Evolutionary conservation across 306 rosid genomes (phyloP), one percentile per base, ranked within the genome.

Genomic region (Malus sylvestris): DNA sequence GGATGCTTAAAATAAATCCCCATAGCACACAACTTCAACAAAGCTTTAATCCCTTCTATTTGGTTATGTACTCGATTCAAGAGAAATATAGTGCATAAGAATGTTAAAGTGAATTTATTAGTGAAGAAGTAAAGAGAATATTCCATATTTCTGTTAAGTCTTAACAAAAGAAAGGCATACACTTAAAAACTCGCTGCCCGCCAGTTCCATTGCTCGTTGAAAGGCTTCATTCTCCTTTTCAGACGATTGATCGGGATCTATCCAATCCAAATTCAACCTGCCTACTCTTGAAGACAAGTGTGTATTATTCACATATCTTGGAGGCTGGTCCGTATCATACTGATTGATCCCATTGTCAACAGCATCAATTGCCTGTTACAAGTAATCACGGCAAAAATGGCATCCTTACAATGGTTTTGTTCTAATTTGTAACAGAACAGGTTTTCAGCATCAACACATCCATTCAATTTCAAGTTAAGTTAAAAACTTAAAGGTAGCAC

Each of bases 271-370:
- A 81, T 96, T 96, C 33, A 92, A 74, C 75, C 85, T 89, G 76
- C 97, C 98, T 20, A 86, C 96, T 88, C 99, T 92, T 22, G 99
- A 88, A 64, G 99, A 92, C 70, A 96, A 82, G 82, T 96, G 98
- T 68, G 99, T 92, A 60, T 96, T 96, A 65, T 96, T 96, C 82
- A 96, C 97, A 81, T 92, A 96, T 79, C 84, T 91, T 68, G 99
- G 97, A 75, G 97, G 93, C 85, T 91, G 88, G 73, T 96, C 96
- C 0, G 93, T 91, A 80, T 96, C 97, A 27, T 88, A 96, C 71
- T 61, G 93, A 85, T 91, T 92, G 82, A 96, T 91, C 67, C 99
- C 99, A 25, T 96, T 96, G 89, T 96, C 99, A 75, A 88, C 57
- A 63, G 98, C 99, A 89, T 96, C 99, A 83, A 96, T 91, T 71